phyloP scores from a whole-genome alignment of 768 basidiomycete genomes.

The Lentinula sp. region DNA sequence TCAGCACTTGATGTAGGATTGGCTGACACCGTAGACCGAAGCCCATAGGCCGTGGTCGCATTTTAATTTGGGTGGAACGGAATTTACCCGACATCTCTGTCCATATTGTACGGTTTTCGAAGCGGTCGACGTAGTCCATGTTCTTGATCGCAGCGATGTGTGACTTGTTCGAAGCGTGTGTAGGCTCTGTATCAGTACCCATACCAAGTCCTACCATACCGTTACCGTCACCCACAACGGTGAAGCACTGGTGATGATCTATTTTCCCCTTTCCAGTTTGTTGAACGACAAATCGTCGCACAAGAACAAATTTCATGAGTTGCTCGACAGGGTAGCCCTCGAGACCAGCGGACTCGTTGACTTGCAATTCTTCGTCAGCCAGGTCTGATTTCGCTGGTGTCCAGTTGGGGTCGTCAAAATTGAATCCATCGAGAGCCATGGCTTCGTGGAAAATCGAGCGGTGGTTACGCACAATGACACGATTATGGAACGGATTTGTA shows the following conservation, averaged over 20 bases:
- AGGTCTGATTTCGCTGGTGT: slow-evolving; percentile 17
- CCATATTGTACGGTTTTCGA: slow-evolving; percentile 93
- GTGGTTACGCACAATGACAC: slow-evolving; percentile 65
- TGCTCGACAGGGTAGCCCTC: slow-evolving; percentile 9
- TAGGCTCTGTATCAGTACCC: slow-evolving; percentile 61
- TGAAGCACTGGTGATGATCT: slow-evolving; percentile 50
- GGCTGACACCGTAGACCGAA: slow-evolving; percentile 92
- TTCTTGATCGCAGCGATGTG: slow-evolving; percentile 68
- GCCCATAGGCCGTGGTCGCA: slow-evolving; percentile 81
- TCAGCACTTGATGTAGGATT: slow-evolving; percentile 80
- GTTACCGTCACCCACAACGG: slow-evolving; percentile 77
- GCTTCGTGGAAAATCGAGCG: slow-evolving; percentile 56
- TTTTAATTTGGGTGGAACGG: slow-evolving; percentile 72
- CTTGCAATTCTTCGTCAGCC: slow-evolving; percentile 21
- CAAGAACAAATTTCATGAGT: slow-evolving; percentile 36
- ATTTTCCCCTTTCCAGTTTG: slow-evolving; percentile 96
- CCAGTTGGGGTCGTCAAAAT: slow-evolving; percentile 16
- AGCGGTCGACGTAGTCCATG: slow-evolving; percentile 93
- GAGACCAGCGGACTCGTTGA: slow-evolving; percentile 21
- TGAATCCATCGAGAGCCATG: slow-evolving; percentile 23
- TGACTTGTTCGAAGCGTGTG: slow-evolving; percentile 53
- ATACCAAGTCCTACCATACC: slow-evolving; percentile 82
- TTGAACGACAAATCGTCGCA: slow-evolving; percentile 61
- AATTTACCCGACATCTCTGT: slow-evolving; percentile 83
- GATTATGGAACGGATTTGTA: slow-evolving; percentile 50